Evolutionary conservation across 176 grass and related monocot species (phyloP).

Genomic region (Oryza glumipatula): DNA sequence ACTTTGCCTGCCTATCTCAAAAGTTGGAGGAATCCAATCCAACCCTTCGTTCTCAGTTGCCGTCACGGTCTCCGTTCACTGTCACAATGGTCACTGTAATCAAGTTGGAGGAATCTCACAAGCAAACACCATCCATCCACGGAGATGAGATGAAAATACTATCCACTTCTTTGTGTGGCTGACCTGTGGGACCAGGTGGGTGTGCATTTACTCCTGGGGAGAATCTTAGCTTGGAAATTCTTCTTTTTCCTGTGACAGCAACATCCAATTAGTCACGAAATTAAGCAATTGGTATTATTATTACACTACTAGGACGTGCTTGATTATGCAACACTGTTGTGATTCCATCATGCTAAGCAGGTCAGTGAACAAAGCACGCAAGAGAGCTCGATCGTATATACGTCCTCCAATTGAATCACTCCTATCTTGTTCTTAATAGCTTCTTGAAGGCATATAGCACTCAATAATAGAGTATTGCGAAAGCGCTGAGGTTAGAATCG

Average conservation of each 20-base stretch:
- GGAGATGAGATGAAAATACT: not conserved
- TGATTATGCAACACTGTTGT: not conserved
- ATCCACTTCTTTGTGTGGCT: not conserved
- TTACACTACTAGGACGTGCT: not conserved
- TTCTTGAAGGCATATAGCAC: not conserved
- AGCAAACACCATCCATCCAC: conserved; percentile 21
- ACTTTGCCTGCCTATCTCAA: not conserved
- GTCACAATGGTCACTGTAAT: not conserved
- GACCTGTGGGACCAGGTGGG: not conserved
- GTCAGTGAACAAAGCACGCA: not conserved
- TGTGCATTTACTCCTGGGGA: not conserved
- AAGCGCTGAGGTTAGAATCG: not conserved
- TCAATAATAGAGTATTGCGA: not conserved
- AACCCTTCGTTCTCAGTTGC: not conserved
- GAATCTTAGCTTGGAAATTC: conserved; percentile 5
- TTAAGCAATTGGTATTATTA: not conserved
- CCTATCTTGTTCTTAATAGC: too few relatives aligned
- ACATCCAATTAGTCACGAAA: not conserved
- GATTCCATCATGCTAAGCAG: too few relatives aligned
- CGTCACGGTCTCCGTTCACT: not conserved
- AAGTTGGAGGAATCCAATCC: not conserved
- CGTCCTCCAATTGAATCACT: not conserved
- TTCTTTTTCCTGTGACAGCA: not conserved
- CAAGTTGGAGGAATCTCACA: conserved; percentile 35
- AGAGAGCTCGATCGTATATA: not conserved